Evolutionary conservation across 495 filamentous ascomycete species (phyloP).

Genomic region (Podospora australis): DNA sequence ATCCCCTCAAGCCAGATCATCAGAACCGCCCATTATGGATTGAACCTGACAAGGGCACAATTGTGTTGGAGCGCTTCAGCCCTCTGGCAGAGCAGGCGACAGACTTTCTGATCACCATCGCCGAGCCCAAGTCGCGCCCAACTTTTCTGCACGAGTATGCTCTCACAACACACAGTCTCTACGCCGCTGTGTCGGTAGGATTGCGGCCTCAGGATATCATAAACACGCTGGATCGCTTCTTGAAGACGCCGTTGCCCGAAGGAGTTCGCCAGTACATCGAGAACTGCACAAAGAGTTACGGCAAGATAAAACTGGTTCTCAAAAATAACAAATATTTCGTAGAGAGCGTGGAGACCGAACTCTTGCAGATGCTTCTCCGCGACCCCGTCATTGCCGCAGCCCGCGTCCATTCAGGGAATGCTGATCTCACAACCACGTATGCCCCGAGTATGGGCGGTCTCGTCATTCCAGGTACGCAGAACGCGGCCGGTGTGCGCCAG

Average conservation of each 20-base stretch:
- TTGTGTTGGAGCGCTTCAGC: constrained; percentile 94
- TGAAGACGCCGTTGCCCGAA: constrained; percentile 76
- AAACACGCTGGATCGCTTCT: constrained; percentile 73
- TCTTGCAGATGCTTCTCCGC: constrained; percentile 76
- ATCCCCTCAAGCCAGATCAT: constrained; percentile 81
- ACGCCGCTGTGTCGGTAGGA: constrained; percentile 91
- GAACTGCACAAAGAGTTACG: constrained; percentile 80
- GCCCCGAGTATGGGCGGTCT: constrained; percentile 85
- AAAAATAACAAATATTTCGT: constrained; percentile 92
- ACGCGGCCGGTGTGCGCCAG: constrained; percentile 79
- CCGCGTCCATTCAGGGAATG: constrained; percentile 45
- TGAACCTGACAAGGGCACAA: constrained; percentile 72
- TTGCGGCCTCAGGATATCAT: constrained; percentile 85
- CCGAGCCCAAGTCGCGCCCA: constrained; percentile 85
- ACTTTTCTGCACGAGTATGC: constrained; percentile 87
- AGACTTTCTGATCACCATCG: constrained; percentile 92
- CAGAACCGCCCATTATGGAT: constrained; percentile 87
- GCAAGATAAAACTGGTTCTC: constrained; percentile 90
- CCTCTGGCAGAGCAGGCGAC: constrained; percentile 78
- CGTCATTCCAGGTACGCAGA: constrained; percentile 91
- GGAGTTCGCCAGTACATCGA: constrained; percentile 75
- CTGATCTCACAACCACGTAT: constrained; percentile 67
- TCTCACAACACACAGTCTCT: constrained; percentile 84
- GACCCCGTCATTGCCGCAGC: constrained; percentile 40
- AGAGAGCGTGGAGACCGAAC: constrained; percentile 78